Percentiles rank a stretch among this genome's conserved stretches.
Evolutionary conservation across 805 yeast genomes (phyloP).

Genomic region (Priceomyces carsonii): DNA sequence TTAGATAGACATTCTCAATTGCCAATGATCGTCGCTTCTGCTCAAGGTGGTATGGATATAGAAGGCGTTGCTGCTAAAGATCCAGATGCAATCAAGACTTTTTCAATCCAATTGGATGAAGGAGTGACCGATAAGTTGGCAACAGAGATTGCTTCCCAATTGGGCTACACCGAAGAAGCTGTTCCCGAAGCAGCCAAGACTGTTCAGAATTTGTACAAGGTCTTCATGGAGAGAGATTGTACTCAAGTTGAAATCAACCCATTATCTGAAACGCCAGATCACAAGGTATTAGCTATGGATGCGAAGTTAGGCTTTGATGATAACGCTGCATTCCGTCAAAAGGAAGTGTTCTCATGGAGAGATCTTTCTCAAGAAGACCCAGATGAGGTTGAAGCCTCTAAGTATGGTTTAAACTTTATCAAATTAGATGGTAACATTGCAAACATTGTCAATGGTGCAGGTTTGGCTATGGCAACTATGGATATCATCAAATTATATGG

Average conservation of each 20-base stretch:
- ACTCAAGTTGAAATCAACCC: slow-evolving; percentile 99
- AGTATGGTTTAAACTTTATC: slow-evolving; percentile 91
- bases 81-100: slow-evolving; percentile 91
- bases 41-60: slow-evolving; percentile 99
- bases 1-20: slow-evolving; percentile 90
- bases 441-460: slow-evolving; percentile 99
- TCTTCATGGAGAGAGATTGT: slow-evolving; percentile 89
- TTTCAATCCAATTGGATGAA: slow-evolving; percentile 69
- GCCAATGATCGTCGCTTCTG: slow-evolving; percentile 92
- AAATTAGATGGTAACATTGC: slow-evolving; percentile 98
- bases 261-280: slow-evolving; percentile 86
- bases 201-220: slow-evolving; percentile 82
- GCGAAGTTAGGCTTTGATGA: slow-evolving; percentile 99
- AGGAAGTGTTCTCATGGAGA: slow-evolving; percentile 95
- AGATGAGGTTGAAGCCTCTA: slow-evolving; percentile 90
- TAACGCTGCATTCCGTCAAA: slow-evolving; percentile 92
- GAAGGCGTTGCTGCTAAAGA: slow-evolving; percentile 94
- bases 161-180: slow-evolving; percentile 81
- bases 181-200: slow-evolving; percentile 85
- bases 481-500: slow-evolving; percentile 98
- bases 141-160: slow-evolving; percentile 67
- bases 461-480: slow-evolving; percentile 99
- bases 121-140: slow-evolving; percentile 85
- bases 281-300: slow-evolving; percentile 95
- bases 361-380: slow-evolving; percentile 97